These are phyloP conservation scores for Picea abies DNA, from an alignment of 83 land plant species.

Conservation along the genomic window DNA sequence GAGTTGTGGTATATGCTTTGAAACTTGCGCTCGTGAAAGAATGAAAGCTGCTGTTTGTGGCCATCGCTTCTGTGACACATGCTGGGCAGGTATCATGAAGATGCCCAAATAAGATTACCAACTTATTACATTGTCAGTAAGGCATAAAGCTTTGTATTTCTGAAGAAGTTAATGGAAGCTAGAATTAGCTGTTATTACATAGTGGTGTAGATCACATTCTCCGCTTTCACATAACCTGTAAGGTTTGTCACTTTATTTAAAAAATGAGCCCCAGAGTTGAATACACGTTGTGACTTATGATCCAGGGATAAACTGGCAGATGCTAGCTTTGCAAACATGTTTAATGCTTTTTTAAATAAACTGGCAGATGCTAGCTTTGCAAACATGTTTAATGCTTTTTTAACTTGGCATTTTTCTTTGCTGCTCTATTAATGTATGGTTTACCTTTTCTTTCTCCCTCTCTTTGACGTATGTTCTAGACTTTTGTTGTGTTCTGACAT, in stretches of 20 bases:
- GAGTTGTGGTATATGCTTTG: constrained; percentile 83
- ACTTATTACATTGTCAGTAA: not conserved
- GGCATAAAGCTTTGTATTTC: not conserved
- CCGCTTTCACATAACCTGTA: not conserved
- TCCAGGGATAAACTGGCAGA: not conserved
- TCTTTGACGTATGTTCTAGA: not conserved
- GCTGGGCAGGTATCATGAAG: constrained; percentile 69
- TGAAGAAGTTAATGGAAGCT: not conserved
- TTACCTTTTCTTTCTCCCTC: not conserved
- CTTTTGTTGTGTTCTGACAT: not conserved
- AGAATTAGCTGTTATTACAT: not conserved
- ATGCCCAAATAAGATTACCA: not conserved
- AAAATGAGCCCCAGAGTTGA: not conserved
- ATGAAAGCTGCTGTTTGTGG: constrained; percentile 72
- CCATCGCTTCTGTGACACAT: constrained; percentile 66
- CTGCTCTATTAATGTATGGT: not conserved
- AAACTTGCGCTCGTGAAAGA: constrained; percentile 35
- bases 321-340: not conserved
- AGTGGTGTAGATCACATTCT: not conserved
- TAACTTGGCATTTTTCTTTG: too few species aligned
- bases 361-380: not conserved
- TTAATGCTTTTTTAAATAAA: not conserved
- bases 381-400: not conserved
- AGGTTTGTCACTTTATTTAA: not conserved
- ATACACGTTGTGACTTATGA: not conserved